These are phyloP conservation scores for Amanita polypyramis DNA, from an alignment of 768 basidiomycete species.

Conservation along the genomic window DNA sequence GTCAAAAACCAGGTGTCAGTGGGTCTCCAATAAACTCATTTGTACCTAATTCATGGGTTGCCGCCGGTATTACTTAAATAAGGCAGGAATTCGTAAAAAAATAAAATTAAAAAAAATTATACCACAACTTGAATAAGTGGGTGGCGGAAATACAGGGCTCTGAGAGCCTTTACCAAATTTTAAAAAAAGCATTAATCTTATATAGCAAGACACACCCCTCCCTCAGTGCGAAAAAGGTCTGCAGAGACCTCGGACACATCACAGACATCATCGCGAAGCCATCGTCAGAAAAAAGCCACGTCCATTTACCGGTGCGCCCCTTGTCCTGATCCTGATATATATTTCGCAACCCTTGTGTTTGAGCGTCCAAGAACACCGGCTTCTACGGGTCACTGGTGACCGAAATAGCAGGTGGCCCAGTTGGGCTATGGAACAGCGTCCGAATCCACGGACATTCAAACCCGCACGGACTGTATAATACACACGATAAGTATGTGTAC, in stretches of 20 bases:
- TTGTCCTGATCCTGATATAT: too few species aligned
- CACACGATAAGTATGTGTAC: too few species aligned
- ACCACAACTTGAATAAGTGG: not conserved
- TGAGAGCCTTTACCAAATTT: not conserved
- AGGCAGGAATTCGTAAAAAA: not conserved
- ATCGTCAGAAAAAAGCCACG: too few species aligned
- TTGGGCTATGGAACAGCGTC: not conserved
- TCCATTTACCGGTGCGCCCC: too few species aligned
- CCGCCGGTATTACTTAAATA: slow-evolving; percentile 5
- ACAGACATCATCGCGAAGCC: too few species aligned
- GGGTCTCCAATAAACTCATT: slow-evolving; percentile 7
- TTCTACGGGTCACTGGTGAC: too few species aligned
- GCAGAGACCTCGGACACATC: slow-evolving; percentile 2
- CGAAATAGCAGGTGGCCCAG: not conserved
- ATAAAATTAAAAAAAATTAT: not conserved
- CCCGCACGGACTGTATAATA: too few species aligned
- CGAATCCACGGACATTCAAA: too few species aligned
- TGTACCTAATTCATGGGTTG: slow-evolving; percentile 5
- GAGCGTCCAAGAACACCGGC: not conserved
- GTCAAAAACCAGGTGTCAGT: slow-evolving; percentile 2
- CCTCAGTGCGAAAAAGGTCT: not conserved
- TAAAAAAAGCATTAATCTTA: not conserved
- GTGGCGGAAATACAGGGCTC: not conserved
- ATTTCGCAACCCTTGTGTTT: not conserved
- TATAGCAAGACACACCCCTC: not conserved